Base-by-base conservation (phyloP, 2,329 filamentous ascomycete species). In the Colletotrichum echinochloae region DNA sequence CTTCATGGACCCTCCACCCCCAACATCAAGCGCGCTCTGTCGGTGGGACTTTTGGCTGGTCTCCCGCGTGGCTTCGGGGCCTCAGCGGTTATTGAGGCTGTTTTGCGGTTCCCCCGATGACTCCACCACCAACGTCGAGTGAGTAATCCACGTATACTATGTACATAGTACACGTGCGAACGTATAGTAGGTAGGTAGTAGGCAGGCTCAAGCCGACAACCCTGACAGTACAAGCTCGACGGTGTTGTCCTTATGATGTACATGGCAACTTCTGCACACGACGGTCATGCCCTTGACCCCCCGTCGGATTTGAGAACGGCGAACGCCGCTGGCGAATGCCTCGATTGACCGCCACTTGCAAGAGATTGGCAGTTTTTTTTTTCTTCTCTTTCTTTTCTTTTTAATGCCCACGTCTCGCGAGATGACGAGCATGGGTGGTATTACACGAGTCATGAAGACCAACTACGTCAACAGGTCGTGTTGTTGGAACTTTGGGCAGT, bases 61-160 rank as follows among this genome's bases (percentile, higher is more conserved):
- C 64, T 52, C 67, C 67, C 67, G 67, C 67, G 56, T 70, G 67
- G 67, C 67, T 62, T 67, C 64, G 52, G 52, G 64, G 64, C 67
- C 57, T 67, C 64, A 57, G 41, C 67, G 51, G 28, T 54, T 8
- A 35, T 62, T 67, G 67, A 70, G 67, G 67, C 67, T 70, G 67
- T 67, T 70, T 70, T 70, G 64, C 67, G 57, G 67, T 70, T 70
- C 67, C 64, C 51, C 51, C 44, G 28, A 67, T 57, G 63, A 70
- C 67, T 62, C 67, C 67, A 70, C 67, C 35, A 16, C 46, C 52
- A 49, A 49, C 63, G 26, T 65, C 35, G 61, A 46, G 41, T 46
- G 41, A n/a, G 41, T 44, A 46, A 23, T n/a, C 20, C 12, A 46
- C 20, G 39, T 20, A 23, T 12, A 23, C 44, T n/a, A 8, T 23